phyloP scores from a whole-genome alignment of 2,329 filamentous ascomycete species.

The Neonectria neomacrospora region DNA sequence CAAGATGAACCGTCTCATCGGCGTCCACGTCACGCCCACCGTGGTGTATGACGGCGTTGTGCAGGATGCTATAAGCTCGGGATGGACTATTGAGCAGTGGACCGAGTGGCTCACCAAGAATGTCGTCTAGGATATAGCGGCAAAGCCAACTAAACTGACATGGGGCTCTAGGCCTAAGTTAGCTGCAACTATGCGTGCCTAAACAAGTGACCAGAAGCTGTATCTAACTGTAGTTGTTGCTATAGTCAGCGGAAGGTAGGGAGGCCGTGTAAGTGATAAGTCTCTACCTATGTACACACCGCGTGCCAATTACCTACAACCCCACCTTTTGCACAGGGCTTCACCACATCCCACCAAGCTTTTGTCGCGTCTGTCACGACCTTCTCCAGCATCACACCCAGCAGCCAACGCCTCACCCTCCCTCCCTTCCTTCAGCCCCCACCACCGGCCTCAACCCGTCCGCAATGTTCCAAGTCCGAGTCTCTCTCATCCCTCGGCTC shows the following conservation, averaged over 20 bases:
- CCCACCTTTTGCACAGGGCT: constrained; percentile 1
- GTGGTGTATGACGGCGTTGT: constrained; percentile 89
- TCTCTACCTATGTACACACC: no score
- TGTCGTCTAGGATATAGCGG: constrained; percentile 50
- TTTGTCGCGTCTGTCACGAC: constrained; percentile 4
- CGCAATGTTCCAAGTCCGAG: constrained; percentile 39
- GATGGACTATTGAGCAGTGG: constrained; percentile 86
- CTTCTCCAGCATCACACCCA: constrained; percentile 23
- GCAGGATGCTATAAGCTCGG: constrained; percentile 81
- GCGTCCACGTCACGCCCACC: constrained; percentile 91
- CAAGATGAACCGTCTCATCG: constrained; percentile 81
- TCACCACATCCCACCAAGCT: not conserved
- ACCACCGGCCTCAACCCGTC: constrained; percentile 8
- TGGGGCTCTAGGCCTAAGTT: no score
- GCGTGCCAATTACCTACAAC: not conserved
- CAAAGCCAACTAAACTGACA: no score
- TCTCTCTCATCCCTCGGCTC: constrained; percentile 31
- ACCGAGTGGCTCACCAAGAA: constrained; percentile 79
- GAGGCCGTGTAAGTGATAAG: constrained; percentile 11
- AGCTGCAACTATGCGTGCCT: not conserved
- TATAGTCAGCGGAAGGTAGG: no score
- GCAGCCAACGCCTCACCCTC: constrained; percentile 6
- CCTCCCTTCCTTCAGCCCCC: constrained; percentile 19
- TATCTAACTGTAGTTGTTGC: not conserved
- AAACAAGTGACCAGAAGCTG: not conserved